Evolutionary conservation across 805 yeast genomes (phyloP), one percentile per base, ranked within the genome.

Genomic region (Schwanniomyces polymorphus): DNA sequence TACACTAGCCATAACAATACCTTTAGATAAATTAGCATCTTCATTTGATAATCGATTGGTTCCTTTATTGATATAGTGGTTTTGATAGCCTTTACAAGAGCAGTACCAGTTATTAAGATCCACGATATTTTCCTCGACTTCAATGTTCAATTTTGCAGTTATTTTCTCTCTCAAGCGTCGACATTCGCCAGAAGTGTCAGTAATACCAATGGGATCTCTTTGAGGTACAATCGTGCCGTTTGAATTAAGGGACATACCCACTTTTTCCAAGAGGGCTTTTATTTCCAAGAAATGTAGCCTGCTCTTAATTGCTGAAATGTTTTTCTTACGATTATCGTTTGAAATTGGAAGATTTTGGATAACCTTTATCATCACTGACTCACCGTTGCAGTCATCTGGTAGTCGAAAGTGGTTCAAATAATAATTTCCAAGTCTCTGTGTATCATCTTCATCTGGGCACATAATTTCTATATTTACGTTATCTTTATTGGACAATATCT

Each of bases 21-120:
- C 18, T 14, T 14, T 25, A 10, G 14, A 7, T 25, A 27, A 18
- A 7, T 26, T n/a, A 3, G 18, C 16, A 11, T 9, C 11, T 7
- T 2, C 7, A 26, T 16, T 5, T 34, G 14, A 17, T 23, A 7
- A 11, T 27, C 18, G 31, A n/a, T 25, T 23, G 7, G 25, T 9
- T 2, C 26, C 41, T 7, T 40, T 29, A 3, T 28, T 38, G 2
- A 43, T 34, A 35, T 52, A 56, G 21, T 51, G 49, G 8, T 21
- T 26, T 27, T 56, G 64, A 44, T 59, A 65, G 17, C 49, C 52
- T 6, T 53, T 51, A 46, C 73, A 68, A n/a, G 58, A 52, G 40
- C 73, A 68, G 51, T 61, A 68, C 71, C 72, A 67, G 38, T 58
- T 45, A 10, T 46, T 43, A 27, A 60, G 38, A 40, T 63, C 68